Evolutionary conservation across 148 eudicot species (phyloP).

Genomic region (Vaccinium vitisidaea): DNA sequence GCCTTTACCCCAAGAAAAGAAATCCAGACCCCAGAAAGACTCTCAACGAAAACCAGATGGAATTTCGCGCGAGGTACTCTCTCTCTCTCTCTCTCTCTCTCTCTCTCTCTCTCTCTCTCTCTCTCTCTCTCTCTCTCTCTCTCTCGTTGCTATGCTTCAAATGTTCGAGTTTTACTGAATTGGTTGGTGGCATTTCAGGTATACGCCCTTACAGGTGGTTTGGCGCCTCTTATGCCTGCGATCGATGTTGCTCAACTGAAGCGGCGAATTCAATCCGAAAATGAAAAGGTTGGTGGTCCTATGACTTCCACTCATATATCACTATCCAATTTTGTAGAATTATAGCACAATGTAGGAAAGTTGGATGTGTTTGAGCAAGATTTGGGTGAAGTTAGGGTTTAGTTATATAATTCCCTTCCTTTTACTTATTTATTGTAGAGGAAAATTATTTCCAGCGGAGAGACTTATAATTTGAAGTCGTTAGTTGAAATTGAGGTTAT

Average conservation of each 20-base stretch:
- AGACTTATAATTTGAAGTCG: background rate
- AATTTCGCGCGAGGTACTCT: conserved; percentile 69
- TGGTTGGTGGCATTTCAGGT: conserved; percentile 40
- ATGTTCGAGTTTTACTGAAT: background rate
- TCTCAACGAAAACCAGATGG: conserved; percentile 93
- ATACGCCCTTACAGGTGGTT: conserved; percentile 86
- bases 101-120: too few relatives aligned
- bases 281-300: conserved; percentile 55
- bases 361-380: background rate
- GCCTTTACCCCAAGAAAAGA: conserved; percentile 58
- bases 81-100: background rate
- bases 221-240: conserved; percentile 81
- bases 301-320: background rate
- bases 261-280: conserved; percentile 54
- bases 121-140: background rate
- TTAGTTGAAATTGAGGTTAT: background rate
- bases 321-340: background rate
- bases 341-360: background rate
- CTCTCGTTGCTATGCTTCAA: background rate
- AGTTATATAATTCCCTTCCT: background rate
- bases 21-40: conserved; percentile 72
- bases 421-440: background rate
- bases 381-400: background rate
- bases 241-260: conserved; percentile 67
- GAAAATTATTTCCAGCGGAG: background rate